Percentiles rank a stretch among this genome's conserved stretches.
phyloP scores from a whole-genome alignment of 2,329 filamentous ascomycete genomes.

The Furcasterigmium sp. region DNA sequence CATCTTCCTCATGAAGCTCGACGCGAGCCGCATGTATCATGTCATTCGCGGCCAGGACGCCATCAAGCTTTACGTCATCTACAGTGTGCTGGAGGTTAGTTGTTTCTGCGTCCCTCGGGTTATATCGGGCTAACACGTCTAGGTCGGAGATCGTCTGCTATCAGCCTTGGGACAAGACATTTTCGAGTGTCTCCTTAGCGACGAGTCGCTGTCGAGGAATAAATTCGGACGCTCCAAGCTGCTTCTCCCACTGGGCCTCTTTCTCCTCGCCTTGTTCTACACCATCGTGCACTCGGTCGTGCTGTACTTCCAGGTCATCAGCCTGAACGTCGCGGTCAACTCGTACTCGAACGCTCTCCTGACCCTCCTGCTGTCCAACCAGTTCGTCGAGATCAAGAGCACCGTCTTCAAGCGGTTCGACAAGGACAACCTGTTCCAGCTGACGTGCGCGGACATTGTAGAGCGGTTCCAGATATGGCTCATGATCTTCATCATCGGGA shows the following conservation, averaged over 20 bases:
- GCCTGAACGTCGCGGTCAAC: slow-evolving; percentile 95
- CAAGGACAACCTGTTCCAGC: slow-evolving; percentile 94
- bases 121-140: neutral
- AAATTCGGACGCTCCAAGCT: slow-evolving; percentile 87
- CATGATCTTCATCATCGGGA: slow-evolving; percentile 92
- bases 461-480: slow-evolving; percentile 97
- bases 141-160: slow-evolving; percentile 80
- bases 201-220: slow-evolving; percentile 85
- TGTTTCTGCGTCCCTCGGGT: neutral
- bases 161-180: slow-evolving; percentile 94
- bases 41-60: slow-evolving; percentile 93
- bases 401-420: slow-evolving; percentile 99
- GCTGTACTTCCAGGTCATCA: slow-evolving; percentile 96
- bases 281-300: slow-evolving; percentile 83
- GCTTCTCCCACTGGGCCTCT: slow-evolving; percentile 84
- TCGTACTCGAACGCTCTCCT: slow-evolving; percentile 95
- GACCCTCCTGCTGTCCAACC: slow-evolving; percentile 89
- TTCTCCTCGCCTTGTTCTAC: slow-evolving; percentile 78
- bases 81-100: slow-evolving; percentile 82
- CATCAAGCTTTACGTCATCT: slow-evolving; percentile 98
- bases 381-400: slow-evolving; percentile 98
- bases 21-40: slow-evolving; percentile 97
- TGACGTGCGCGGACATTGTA: slow-evolving; percentile 94
- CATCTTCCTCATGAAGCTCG: slow-evolving; percentile 79
- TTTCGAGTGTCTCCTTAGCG: slow-evolving; percentile 89